Evolutionary conservation across 2,329 filamentous ascomycete species (phyloP).

Genomic region (Sclerotinia minor): DNA sequence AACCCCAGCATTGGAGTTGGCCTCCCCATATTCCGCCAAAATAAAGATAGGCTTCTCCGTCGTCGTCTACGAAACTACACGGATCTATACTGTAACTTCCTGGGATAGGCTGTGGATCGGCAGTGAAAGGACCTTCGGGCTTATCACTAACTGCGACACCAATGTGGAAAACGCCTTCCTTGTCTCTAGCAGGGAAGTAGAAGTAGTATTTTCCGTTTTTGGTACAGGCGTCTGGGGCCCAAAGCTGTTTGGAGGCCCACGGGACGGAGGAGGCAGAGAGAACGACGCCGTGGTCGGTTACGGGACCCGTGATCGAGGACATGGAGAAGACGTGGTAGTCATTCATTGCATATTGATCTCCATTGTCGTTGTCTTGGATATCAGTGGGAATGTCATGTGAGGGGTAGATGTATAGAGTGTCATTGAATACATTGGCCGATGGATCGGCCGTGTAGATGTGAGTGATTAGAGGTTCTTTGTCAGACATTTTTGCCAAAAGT

Average conservation of each 20-base stretch:
- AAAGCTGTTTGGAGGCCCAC: slow-evolving; percentile 77
- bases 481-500: slow-evolving; percentile 13
- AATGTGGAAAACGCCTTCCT: slow-evolving; percentile 69
- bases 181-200: slow-evolving; percentile 74
- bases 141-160: slow-evolving; percentile 65
- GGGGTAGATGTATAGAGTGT: slow-evolving; percentile 75
- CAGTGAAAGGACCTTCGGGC: slow-evolving; percentile 68
- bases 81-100: slow-evolving; percentile 78
- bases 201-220: slow-evolving; percentile 73
- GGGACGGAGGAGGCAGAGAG: slow-evolving; percentile 66
- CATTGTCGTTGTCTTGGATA: slow-evolving; percentile 78
- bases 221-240: slow-evolving; percentile 74
- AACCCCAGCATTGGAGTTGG: slow-evolving; percentile 72
- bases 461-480: slow-evolving; percentile 60
- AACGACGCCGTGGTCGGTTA: slow-evolving; percentile 72
- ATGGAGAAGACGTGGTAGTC: slow-evolving; percentile 77
- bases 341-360: slow-evolving; percentile 81
- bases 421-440: slow-evolving; percentile 77
- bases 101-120: slow-evolving; percentile 63
- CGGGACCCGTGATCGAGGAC: slow-evolving; percentile 50
- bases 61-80: slow-evolving; percentile 73
- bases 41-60: slow-evolving; percentile 66
- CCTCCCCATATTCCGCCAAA: slow-evolving; percentile 82
- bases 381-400: slow-evolving; percentile 77
- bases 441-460: slow-evolving; percentile 78